A percentile compares a stretch with the other conserved stretches of the same genome.
These are phyloP conservation scores for Torulaspora quercuum DNA, from an alignment of 805 yeast genomes.

Conservation along the genomic window DNA sequence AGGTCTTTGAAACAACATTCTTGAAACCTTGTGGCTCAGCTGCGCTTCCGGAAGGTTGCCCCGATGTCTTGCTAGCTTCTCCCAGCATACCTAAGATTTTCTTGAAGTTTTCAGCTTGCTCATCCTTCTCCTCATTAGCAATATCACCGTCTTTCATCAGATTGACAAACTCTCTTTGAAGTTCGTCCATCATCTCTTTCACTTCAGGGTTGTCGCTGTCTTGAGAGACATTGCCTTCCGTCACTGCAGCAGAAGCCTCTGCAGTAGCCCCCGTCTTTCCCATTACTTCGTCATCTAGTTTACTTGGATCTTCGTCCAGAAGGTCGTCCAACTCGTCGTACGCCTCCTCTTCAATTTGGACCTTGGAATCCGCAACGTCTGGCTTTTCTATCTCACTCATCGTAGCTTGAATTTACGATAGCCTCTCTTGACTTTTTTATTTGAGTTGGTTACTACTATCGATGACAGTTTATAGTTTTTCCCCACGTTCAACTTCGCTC, in stretches of 20 bases:
- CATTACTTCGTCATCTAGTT: slow-evolving; percentile 35
- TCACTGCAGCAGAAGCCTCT: slow-evolving; percentile 15
- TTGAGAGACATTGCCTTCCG: slow-evolving; percentile 14
- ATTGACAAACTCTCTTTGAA: slow-evolving; percentile 29
- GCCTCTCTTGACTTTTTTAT: too few species aligned
- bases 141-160: slow-evolving; percentile 24
- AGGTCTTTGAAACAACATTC: slow-evolving; percentile 72
- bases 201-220: slow-evolving; percentile 31
- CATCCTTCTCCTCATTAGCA: slow-evolving; percentile 10
- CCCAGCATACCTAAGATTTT: slow-evolving; percentile 34
- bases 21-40: slow-evolving; percentile 48
- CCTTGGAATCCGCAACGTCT: background rate
- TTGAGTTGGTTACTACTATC: too few species aligned
- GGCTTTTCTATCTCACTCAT: background rate
- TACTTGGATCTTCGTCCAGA: slow-evolving; percentile 62
- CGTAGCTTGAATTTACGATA: too few species aligned
- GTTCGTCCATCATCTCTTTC: slow-evolving; percentile 30
- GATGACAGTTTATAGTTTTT: too few species aligned
- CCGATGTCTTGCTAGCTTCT: slow-evolving; percentile 26
- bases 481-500: too few species aligned
- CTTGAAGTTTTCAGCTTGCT: slow-evolving; percentile 35
- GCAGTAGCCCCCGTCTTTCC: slow-evolving; percentile 20
- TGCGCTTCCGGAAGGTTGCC: slow-evolving; percentile 2
- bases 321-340: slow-evolving; percentile 77
- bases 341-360: slow-evolving; percentile 48